Evolutionary conservation across 768 basidiomycete genomes (phyloP), one percentile per base, ranked within the genome.

Genomic region (Scleroderma citrinum): DNA sequence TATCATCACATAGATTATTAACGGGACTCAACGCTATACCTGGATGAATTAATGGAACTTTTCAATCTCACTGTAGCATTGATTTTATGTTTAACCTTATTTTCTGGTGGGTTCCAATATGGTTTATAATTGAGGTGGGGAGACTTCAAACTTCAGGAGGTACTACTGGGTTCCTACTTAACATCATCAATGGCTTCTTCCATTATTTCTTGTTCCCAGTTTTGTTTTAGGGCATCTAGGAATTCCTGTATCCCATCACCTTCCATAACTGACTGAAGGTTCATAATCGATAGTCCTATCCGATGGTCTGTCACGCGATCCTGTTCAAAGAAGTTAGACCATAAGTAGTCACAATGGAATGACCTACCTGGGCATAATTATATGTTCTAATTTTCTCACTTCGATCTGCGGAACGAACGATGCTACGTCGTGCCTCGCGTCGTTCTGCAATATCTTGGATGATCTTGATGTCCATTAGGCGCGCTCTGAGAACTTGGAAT

Each of bases 331-430:
- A 4, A 37, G 14, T 11, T 14, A 42, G 7, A 16, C 38, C 19
- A 20, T 7, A 35, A 42, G 34, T 24, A 23, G 13, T 12, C 16
- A 36, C 7, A n/a, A n/a, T n/a, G n/a, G n/a, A n/a, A n/a, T n/a
- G n/a, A 47, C 53, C 34, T 43, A 78, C 91, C 75, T 93, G 92
- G 1, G 91, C 80, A 64, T 85, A 94, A 59, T 96, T 97, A 67
- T 97, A 98, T 4, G 96, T 98, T 52, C 96, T 73, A 49, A 98
- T 87, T 65, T 97, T 98, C 61, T 97, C 93, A 56, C 90, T 91
- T 19, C 96, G 73, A 61, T 94, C 92, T 2, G 83, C 84, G 0
- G 85, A 82, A 37, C 81, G 80, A 8, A 98, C 84, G 3, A 97
- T 82, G 52, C 71, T 83, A 30, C 81, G 74, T 12, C 92, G 75